Conservation (phyloP, 768 basidiomycete species). For the Tephrocybe sp. region DNA sequence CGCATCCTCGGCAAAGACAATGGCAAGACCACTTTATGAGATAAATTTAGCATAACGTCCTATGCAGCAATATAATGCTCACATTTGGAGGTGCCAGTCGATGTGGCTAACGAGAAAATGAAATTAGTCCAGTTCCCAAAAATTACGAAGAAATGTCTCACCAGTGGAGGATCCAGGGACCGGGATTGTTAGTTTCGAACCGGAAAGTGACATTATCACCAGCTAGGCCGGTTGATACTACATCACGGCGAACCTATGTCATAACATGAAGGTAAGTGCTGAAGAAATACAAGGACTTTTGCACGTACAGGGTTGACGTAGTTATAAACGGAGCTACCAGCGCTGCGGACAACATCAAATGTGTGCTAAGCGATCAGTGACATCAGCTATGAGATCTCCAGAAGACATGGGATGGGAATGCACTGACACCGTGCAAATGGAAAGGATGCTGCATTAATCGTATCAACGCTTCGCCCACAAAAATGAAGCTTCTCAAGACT, state of each 20-base stretch:
- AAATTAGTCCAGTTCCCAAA: neutral
- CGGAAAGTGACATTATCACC: constrained; percentile 35
- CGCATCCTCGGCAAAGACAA: constrained; percentile 33
- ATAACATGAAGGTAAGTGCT: no score
- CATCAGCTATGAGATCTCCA: no score
- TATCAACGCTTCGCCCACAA: constrained; percentile 4
- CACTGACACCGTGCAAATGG: constrained; percentile 28
- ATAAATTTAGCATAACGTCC: neutral
- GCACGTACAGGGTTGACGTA: constrained; percentile 40
- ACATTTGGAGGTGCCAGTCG: constrained; percentile 12
- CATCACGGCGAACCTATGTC: constrained; percentile 25
- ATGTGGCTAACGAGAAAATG: neutral
- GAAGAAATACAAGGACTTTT: no score
- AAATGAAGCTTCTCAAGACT: constrained; percentile 1
- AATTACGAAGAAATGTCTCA: neutral
- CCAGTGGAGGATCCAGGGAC: constrained; percentile 25
- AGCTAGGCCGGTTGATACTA: constrained; percentile 12
- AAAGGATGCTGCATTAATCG: constrained; percentile 19
- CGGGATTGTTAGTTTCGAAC: constrained; percentile 40
- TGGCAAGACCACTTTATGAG: constrained; percentile 23
- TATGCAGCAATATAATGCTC: neutral
- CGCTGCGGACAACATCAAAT: constrained; percentile 37
- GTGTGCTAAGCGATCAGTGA: constrained; percentile 26
- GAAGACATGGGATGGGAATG: no score
- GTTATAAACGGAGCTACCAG: constrained; percentile 30